phyloP scores from a whole-genome alignment of 2,329 filamentous ascomycete species.

The Aspergillus aculeatus region DNA sequence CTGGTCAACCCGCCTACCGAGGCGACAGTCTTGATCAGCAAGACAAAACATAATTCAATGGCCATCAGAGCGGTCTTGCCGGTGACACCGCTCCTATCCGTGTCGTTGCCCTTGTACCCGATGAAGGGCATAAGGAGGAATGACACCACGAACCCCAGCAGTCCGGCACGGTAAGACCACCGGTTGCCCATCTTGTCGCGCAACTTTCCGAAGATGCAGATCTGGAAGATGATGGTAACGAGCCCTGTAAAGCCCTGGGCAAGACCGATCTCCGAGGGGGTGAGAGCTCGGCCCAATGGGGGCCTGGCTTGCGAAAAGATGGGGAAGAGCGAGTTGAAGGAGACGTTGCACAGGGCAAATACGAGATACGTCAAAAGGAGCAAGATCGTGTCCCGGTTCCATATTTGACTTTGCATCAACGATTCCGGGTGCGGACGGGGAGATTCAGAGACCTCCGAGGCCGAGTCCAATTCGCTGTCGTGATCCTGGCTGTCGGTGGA shows the following conservation, averaged over 20 bases:
- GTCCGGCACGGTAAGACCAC: slow-evolving; percentile 73
- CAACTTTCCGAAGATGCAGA: slow-evolving; percentile 76
- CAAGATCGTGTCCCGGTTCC: slow-evolving; percentile 78
- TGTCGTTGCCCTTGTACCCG: slow-evolving; percentile 66
- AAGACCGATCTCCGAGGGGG: slow-evolving; percentile 78
- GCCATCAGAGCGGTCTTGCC: slow-evolving; percentile 71
- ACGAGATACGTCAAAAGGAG: slow-evolving; percentile 84
- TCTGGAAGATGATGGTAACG: slow-evolving; percentile 86
- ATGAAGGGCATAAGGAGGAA: slow-evolving; percentile 90
- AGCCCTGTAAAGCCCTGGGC: slow-evolving; percentile 80
- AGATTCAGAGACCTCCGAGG: slow-evolving; percentile 40
- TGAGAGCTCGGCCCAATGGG: slow-evolving; percentile 74
- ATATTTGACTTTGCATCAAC: slow-evolving; percentile 59
- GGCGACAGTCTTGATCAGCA: slow-evolving; percentile 87
- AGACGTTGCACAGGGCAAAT: slow-evolving; percentile 91
- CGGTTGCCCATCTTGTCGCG: slow-evolving; percentile 81
- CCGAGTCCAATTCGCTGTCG: slow-evolving; percentile 46
- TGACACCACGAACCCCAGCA: slow-evolving; percentile 76
- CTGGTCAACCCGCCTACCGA: slow-evolving; percentile 87
- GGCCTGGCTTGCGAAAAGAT: slow-evolving; percentile 78
- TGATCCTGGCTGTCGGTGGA: slow-evolving; percentile 33
- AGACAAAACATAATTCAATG: slow-evolving; percentile 72
- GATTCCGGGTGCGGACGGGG: slow-evolving; percentile 45
- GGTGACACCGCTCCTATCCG: slow-evolving; percentile 55
- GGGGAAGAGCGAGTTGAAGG: slow-evolving; percentile 91